A percentile compares a stretch with the other conserved stretches of the same genome.
phyloP scores from a whole-genome alignment of 495 filamentous ascomycete species.

The Podospora bellae-mahoneyi region DNA sequence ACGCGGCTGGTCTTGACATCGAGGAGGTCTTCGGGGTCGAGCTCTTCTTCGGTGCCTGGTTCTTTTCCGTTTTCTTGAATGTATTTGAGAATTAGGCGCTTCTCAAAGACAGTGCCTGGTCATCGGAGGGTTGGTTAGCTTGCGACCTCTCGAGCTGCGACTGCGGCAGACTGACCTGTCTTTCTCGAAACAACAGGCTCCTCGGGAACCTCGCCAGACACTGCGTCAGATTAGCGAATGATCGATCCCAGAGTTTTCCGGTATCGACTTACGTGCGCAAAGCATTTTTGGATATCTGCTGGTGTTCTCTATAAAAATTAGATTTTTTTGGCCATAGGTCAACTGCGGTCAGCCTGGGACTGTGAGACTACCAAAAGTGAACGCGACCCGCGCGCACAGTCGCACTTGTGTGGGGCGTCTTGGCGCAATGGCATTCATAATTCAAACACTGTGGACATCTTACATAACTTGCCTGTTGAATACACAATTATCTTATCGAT shows the following conservation, averaged over 20 bases:
- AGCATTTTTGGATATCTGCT: slow-evolving; percentile 50
- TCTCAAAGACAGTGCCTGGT: slow-evolving; percentile 85
- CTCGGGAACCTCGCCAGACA: slow-evolving; percentile 95
- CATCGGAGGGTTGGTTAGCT: slow-evolving; percentile 25
- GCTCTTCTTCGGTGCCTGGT: slow-evolving; percentile 84
- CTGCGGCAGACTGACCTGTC: slow-evolving; percentile 63
- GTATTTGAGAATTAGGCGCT: slow-evolving; percentile 90
- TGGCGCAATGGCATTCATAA: not conserved
- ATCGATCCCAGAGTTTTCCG: not conserved
- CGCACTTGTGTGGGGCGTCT: not conserved
- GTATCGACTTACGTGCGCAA: slow-evolving; percentile 59
- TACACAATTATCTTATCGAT: not conserved
- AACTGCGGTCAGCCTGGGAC: slow-evolving; percentile 5
- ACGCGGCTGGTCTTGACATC: slow-evolving; percentile 77
- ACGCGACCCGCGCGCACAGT: not conserved
- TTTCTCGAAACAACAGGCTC: slow-evolving; percentile 91
- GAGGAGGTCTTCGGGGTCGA: slow-evolving; percentile 81
- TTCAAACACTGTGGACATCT: no score
- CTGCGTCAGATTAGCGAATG: slow-evolving; percentile 41
- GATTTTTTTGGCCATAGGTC: not conserved
- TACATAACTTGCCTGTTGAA: not conserved
- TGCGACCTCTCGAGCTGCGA: slow-evolving; percentile 1
- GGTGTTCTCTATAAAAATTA: not conserved
- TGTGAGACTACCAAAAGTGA: not conserved
- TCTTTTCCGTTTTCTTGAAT: slow-evolving; percentile 93